These are phyloP conservation scores for Postia placenta DNA, from an alignment of 768 basidiomycete species.

Conservation along the genomic window DNA sequence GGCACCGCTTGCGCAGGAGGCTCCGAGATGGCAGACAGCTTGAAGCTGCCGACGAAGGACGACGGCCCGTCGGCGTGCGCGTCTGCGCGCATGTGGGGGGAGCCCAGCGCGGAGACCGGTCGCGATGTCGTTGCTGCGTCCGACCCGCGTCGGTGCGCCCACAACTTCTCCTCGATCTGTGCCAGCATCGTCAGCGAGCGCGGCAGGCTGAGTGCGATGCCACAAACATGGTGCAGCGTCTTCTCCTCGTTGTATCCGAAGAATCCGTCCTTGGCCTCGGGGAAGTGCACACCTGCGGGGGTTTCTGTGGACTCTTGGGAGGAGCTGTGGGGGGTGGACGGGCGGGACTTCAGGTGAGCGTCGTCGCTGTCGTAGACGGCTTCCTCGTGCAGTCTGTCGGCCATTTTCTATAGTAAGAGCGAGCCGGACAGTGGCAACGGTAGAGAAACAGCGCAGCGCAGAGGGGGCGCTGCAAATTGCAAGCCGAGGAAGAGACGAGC, in stretches of 20 bases:
- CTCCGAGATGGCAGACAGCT: constrained; percentile 30
- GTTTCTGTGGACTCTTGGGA: constrained; percentile 10
- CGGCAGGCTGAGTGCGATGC: background rate
- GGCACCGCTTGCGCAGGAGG: background rate
- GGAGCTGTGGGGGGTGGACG: constrained; percentile 2
- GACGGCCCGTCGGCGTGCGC: constrained; percentile 22
- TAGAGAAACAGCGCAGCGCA: too few species aligned
- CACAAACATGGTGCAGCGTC: constrained; percentile 61
- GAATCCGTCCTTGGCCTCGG: constrained; percentile 62
- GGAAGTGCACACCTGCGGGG: constrained; percentile 29
- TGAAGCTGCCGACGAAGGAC: constrained; percentile 34
- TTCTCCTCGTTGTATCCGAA: constrained; percentile 81
- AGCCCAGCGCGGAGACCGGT: constrained; percentile 16
- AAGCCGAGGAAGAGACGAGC: too few species aligned
- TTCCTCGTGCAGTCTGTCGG: too few species aligned
- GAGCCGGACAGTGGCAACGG: too few species aligned
- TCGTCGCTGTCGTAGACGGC: constrained; percentile 1
- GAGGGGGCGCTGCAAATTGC: too few species aligned
- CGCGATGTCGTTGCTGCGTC: constrained; percentile 40
- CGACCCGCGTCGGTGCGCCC: constrained; percentile 59
- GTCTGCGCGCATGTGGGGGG: constrained; percentile 11
- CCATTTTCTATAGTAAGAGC: too few species aligned
- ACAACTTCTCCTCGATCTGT: constrained; percentile 72
- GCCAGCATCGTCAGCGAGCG: background rate
- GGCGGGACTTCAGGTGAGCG: background rate